These are phyloP conservation scores for Austroboletus niveus DNA, from an alignment of 1,284 basidiomycete species.

Conservation along the genomic window DNA sequence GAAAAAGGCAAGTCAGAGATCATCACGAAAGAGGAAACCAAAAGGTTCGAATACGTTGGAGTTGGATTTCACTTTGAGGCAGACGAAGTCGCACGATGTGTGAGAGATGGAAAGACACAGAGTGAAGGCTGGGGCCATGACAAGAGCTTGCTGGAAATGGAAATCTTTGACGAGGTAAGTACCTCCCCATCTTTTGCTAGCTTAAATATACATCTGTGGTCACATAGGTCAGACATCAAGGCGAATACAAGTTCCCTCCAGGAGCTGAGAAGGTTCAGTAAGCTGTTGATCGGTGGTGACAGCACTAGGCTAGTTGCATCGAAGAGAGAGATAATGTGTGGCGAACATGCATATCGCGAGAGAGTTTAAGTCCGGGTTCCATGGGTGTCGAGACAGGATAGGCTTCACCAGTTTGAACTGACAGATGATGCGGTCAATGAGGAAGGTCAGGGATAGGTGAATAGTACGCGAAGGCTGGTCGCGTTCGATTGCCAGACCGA, in stretches of 20 bases:
- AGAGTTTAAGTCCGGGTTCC: no score
- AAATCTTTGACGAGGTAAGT: conserved; percentile 77
- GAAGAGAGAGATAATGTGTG: no score
- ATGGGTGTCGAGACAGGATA: no score
- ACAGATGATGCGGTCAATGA: no score
- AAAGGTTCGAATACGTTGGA: conserved; percentile 55
- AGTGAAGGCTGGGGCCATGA: conserved; percentile 72
- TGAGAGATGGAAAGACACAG: conserved; percentile 74
- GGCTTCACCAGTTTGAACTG: no score
- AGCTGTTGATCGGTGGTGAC: background rate
- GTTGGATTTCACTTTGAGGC: conserved; percentile 75
- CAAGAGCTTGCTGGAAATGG: conserved; percentile 77
- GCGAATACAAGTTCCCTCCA: conserved; percentile 45
- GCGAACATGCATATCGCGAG: no score
- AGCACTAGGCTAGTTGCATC: no score
- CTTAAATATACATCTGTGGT: background rate
- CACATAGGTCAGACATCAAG: conserved; percentile 49
- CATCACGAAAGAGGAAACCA: conserved; percentile 52
- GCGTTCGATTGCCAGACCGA: no score
- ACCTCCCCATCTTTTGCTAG: background rate
- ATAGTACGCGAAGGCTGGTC: no score
- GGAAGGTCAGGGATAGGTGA: no score
- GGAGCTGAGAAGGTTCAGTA: conserved; percentile 45
- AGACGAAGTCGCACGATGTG: conserved; percentile 81
- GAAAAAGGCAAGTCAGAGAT: conserved; percentile 47